Percentiles rank a stretch among this genome's conserved stretches.
Evolutionary conservation across 192 early-diverging fungal species (phyloP).

Genomic region (Borealophlyctis nickersoniae): DNA sequence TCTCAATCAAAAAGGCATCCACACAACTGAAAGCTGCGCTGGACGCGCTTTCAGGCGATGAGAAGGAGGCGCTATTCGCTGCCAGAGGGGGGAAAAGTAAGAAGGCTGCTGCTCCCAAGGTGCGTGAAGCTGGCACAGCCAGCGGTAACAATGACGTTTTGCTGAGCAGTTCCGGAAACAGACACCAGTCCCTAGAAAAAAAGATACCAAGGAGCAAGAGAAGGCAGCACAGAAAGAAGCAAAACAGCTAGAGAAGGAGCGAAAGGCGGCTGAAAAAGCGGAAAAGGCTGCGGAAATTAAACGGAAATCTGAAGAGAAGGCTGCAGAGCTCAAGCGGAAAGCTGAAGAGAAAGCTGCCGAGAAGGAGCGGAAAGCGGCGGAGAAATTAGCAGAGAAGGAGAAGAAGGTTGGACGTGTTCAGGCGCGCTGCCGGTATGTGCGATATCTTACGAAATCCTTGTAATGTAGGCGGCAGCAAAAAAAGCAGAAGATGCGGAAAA

Average conservation of each 20-base stretch:
- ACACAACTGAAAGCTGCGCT: background rate
- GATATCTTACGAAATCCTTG: background rate
- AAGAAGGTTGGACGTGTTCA: no score
- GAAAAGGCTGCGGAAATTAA: conserved; percentile 39
- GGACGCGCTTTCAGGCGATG: conserved; percentile 6
- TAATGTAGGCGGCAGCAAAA: conserved; percentile 21
- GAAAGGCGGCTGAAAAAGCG: conserved; percentile 21
- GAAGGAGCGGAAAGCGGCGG: conserved; percentile 19
- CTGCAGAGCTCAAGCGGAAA: conserved; percentile 30
- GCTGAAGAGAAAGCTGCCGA: background rate
- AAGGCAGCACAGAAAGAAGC: background rate
- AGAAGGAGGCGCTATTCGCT: background rate
- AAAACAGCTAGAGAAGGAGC: conserved; percentile 11
- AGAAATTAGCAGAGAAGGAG: conserved; percentile 34
- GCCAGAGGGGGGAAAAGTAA: background rate
- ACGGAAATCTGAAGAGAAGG: conserved; percentile 29
- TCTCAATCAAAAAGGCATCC: no score
- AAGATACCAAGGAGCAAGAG: no score
- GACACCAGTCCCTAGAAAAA: background rate
- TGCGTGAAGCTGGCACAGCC: no score
- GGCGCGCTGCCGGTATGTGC: conserved; percentile 11
- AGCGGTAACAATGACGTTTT: background rate
- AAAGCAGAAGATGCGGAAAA: conserved; percentile 38
- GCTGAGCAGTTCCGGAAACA: background rate
- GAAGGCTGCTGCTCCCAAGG: no score